Percentiles rank a stretch among this genome's conserved stretches.
These are phyloP conservation scores for Dendrobium officinale DNA, from an alignment of 106 monocot genomes.

Conservation along the genomic window DNA sequence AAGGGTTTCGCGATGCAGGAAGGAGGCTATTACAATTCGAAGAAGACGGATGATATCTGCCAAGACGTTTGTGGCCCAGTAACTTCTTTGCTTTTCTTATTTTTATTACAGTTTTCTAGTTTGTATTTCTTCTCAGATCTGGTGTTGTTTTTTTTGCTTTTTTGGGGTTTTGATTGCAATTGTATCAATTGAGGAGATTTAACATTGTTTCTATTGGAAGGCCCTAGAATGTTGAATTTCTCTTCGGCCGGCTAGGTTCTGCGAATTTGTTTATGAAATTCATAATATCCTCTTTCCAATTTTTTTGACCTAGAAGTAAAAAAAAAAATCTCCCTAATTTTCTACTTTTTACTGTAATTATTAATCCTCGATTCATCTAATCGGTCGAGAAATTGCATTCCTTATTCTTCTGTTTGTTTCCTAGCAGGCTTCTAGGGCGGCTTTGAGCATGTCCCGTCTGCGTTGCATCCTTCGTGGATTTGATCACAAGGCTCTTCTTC, in stretches of 20 bases:
- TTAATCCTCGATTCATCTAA: background rate
- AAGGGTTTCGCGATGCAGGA: slow-evolving; percentile 26
- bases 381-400: background rate
- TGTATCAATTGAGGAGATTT: background rate
- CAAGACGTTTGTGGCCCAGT: slow-evolving; percentile 76
- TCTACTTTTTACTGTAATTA: background rate
- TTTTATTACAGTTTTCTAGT: background rate
- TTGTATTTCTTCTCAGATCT: slow-evolving; percentile 1
- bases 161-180: background rate
- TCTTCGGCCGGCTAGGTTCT: background rate
- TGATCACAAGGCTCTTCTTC: slow-evolving; percentile 46
- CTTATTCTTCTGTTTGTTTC: slow-evolving; percentile 1
- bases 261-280: background rate
- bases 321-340: too few species aligned
- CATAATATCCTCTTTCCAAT: background rate
- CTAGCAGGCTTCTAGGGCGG: slow-evolving; percentile 44
- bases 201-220: background rate
- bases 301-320: background rate
- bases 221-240: background rate
- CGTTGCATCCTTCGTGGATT: slow-evolving; percentile 62
- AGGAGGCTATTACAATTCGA: slow-evolving; percentile 35
- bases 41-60: slow-evolving; percentile 68
- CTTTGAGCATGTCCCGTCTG: slow-evolving; percentile 52
- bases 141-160: background rate
- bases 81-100: slow-evolving; percentile 3